A percentile compares a stretch with the other conserved stretches of the same genome.
Evolutionary conservation across 2,329 filamentous ascomycete species (phyloP).

Genomic region (Cryphonectria radicalis): DNA sequence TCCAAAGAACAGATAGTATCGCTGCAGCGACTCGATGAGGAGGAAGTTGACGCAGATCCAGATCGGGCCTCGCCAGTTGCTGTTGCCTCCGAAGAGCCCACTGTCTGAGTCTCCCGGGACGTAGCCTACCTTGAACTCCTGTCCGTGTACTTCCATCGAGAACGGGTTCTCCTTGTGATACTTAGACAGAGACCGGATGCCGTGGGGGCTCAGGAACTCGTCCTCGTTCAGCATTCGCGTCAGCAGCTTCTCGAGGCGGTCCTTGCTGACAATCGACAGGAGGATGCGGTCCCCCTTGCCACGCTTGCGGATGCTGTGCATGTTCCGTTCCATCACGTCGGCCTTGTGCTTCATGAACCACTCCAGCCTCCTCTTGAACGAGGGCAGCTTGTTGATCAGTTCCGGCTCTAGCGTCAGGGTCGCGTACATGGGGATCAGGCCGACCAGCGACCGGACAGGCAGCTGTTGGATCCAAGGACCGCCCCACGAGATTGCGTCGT

Average conservation of each 20-base stretch:
- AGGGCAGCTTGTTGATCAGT: conserved; percentile 86
- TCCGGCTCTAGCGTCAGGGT: conserved; percentile 92
- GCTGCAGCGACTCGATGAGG: conserved; percentile 88
- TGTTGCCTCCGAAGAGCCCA: conserved; percentile 93
- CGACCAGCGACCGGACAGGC: conserved; percentile 88
- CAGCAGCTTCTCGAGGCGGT: conserved; percentile 87
- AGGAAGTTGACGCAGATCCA: conserved; percentile 97
- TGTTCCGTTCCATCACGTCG: conserved; percentile 89
- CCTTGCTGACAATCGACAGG: conserved; percentile 88
- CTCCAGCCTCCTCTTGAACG: conserved; percentile 89
- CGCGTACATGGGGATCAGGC: conserved; percentile 90
- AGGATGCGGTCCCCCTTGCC: conserved; percentile 89
- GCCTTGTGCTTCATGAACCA: conserved; percentile 92
- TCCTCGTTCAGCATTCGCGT: conserved; percentile 91
- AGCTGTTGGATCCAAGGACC: conserved; percentile 92
- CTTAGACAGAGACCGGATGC: conserved; percentile 90
- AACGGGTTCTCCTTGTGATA: conserved; percentile 88
- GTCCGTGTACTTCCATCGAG: conserved; percentile 94
- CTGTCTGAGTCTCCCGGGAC: conserved; percentile 96
- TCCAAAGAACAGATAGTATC: conserved; percentile 96
- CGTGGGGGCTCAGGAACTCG: conserved; percentile 89
- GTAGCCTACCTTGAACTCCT: conserved; percentile 85
- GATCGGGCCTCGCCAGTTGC: conserved; percentile 95
- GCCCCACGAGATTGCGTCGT: conserved; percentile 96
- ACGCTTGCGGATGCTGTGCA: conserved; percentile 88